Base-by-base conservation (phyloP, 1,284 basidiomycete genomes). In the Ustilago trichophora region DNA sequence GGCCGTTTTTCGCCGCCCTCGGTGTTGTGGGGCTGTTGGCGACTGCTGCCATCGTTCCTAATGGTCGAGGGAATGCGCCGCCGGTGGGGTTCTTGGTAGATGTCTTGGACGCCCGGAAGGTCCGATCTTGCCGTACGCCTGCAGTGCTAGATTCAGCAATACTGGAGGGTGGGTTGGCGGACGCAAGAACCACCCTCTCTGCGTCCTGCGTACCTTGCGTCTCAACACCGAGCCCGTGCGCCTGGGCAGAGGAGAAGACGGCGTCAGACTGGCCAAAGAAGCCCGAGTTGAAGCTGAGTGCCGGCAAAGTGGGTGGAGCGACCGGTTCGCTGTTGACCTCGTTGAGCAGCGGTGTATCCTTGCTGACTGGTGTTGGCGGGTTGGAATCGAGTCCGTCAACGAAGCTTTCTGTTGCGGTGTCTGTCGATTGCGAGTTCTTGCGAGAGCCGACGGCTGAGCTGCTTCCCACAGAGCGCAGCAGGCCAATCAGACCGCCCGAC, bases 301-400 rank as follows among this genome's bases (percentile, higher is more conserved):
- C 68, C 0, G 68, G 68, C 47, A 71, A 25, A 9, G 34, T 52
- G 3, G 62, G 67, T 4, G 60, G 34, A 2, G 34, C 22, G 6
- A 37, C 42, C 6, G 34, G 36, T 13, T 50, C 38, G 37, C 21
- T 33, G n/a, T 13, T 33, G 15, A 52, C 18, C 19, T 44, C 31
- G 37, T 32, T 19, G n/a, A 42, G 29, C 6, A 63, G n/a, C 0
- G 66, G 59, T 13, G 66, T 59, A 25, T 70, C 62, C 22, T 70
- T 70, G 60, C 67, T 70, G 21, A 65, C 26, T 8, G 67, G 67
- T 13, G 67, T 73, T 6, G 72, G 68, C 9, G 68, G 65, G 25
- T 57, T 44, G 0, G 65, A 62, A 2, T 55, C 37, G 19, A 35
- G 15, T 3, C 29, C 27, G 41, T 48, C 54, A 9, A 36, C 36